Percentiles rank a stretch among this genome's conserved stretches.
Evolutionary conservation across 2,329 filamentous ascomycete genomes (phyloP).

Genomic region (Neonectria ditissima): DNA sequence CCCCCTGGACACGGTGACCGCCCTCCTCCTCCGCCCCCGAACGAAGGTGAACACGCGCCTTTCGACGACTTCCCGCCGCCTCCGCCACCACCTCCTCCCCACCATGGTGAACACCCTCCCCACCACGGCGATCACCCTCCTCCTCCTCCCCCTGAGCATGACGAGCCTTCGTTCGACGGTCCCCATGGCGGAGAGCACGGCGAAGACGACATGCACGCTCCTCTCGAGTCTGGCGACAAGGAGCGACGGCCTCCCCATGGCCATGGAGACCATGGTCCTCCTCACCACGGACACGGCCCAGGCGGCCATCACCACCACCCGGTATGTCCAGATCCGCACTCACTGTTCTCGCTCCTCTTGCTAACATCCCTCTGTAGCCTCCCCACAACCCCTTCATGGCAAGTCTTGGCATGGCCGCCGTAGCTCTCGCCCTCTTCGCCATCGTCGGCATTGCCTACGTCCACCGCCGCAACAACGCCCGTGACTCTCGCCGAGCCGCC

Average conservation of each 20-base stretch:
- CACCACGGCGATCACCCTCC: slow-evolving; percentile 27
- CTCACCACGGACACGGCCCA: slow-evolving; percentile 27
- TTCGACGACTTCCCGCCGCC: slow-evolving; percentile 47
- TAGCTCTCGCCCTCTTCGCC: slow-evolving; percentile 43
- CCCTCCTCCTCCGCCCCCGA: slow-evolving; percentile 30
- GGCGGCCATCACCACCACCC: slow-evolving; percentile 28
- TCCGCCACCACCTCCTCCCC: slow-evolving; percentile 18
- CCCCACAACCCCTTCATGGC: slow-evolving; percentile 36
- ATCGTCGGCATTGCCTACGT: slow-evolving; percentile 41
- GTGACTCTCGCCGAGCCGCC: slow-evolving; percentile 38
- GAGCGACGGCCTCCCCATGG: slow-evolving; percentile 34
- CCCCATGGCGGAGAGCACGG: slow-evolving; percentile 42
- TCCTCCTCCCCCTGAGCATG: slow-evolving; percentile 33
- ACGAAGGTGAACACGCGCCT: slow-evolving; percentile 28
- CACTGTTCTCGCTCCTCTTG: slow-evolving; percentile 2
- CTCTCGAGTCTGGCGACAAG: slow-evolving; percentile 39
- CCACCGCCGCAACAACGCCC: slow-evolving; percentile 36
- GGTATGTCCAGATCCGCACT: slow-evolving; percentile 28
- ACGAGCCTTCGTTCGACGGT: slow-evolving; percentile 35
- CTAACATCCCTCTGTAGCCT: slow-evolving; percentile 25
- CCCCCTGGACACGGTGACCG: slow-evolving; percentile 45
- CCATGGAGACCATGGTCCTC: slow-evolving; percentile 41
- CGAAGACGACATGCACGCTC: slow-evolving; percentile 22
- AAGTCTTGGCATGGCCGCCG: slow-evolving; percentile 39
- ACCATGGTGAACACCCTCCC: slow-evolving; percentile 47